phyloP scores from a whole-genome alignment of 116 monocot species.

The Cymodocea nodosa region DNA sequence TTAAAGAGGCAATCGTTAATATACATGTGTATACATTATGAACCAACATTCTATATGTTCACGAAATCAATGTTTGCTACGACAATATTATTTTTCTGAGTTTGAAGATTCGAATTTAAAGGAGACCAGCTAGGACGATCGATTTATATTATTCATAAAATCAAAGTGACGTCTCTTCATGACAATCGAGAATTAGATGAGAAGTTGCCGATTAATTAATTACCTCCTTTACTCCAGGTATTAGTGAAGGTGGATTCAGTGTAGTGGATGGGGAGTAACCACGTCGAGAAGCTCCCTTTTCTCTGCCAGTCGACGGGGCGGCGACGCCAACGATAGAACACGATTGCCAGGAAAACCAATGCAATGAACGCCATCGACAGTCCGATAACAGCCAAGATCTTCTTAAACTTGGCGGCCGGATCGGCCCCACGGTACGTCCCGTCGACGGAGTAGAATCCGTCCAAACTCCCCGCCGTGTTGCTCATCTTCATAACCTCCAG shows the following conservation, averaged over 20 bases:
- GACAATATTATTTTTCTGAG: too few species aligned
- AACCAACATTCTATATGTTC: too few species aligned
- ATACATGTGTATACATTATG: too few species aligned
- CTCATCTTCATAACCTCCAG: conserved; percentile 86
- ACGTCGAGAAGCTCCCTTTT: conserved; percentile 65
- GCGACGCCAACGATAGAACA: conserved; percentile 27
- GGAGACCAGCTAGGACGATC: too few species aligned
- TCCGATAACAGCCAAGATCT: conserved; percentile 24
- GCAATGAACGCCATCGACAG: conserved; percentile 29
- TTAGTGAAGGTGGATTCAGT: conserved; percentile 29
- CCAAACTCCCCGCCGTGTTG: conserved; percentile 66
- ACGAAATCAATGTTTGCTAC: too few species aligned
- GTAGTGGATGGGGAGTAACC: conserved; percentile 57
- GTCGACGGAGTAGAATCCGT: conserved; percentile 46
- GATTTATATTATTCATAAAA: too few species aligned
- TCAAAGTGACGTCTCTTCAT: too few species aligned
- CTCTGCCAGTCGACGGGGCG: conserved; percentile 28
- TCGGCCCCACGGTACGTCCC: conserved; percentile 18
- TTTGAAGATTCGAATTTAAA: too few species aligned
- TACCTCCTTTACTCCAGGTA: conserved; percentile 17
- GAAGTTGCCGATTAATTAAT: too few species aligned
- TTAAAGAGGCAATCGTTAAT: too few species aligned
- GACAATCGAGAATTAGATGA: too few species aligned
- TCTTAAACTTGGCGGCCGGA: conserved; percentile 2
- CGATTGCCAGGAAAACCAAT: conserved; percentile 17